Percentiles rank a stretch among this genome's conserved stretches.
Evolutionary conservation across 2,329 filamentous ascomycete species (phyloP).

Genomic region (Penicillium brasilianum): DNA sequence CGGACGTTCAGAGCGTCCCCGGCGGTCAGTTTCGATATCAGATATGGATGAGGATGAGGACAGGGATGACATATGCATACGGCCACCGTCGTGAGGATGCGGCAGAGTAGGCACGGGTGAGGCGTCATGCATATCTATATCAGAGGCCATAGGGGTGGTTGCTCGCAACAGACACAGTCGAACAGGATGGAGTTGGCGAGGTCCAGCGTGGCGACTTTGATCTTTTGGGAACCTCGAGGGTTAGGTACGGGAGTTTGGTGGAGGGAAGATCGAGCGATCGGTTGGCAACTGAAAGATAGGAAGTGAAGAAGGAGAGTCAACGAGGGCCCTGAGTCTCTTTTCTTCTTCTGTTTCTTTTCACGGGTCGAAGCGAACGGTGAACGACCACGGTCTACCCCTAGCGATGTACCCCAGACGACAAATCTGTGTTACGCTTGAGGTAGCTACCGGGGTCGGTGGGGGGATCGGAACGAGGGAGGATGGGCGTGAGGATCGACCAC

Average conservation of each 20-base stretch:
- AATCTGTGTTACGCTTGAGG: constrained; percentile 47
- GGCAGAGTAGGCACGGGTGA: constrained; percentile 47
- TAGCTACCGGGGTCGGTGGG: constrained; percentile 38
- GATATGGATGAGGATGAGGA: constrained; percentile 56
- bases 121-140: constrained; percentile 44
- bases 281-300: constrained; percentile 4
- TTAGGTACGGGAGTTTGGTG: not conserved
- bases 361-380: constrained; percentile 22
- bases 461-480: constrained; percentile 21
- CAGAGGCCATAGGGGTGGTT: constrained; percentile 41
- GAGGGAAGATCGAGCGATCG: not conserved
- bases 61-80: constrained; percentile 47
- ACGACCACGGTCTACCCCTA: constrained; percentile 43
- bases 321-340: not conserved
- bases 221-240: not conserved
- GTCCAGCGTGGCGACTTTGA: constrained; percentile 30
- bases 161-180: constrained; percentile 25
- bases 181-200: constrained; percentile 23
- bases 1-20: constrained; percentile 62
- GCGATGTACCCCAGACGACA: constrained; percentile 44
- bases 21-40: constrained; percentile 52
- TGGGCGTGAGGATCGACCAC: constrained; percentile 23
- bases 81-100: constrained; percentile 46
- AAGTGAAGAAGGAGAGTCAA: constrained; percentile 3
- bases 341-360: not conserved